Base-by-base conservation (phyloP, 331 rosid species). In the Rhamnella rubrinervis region DNA sequence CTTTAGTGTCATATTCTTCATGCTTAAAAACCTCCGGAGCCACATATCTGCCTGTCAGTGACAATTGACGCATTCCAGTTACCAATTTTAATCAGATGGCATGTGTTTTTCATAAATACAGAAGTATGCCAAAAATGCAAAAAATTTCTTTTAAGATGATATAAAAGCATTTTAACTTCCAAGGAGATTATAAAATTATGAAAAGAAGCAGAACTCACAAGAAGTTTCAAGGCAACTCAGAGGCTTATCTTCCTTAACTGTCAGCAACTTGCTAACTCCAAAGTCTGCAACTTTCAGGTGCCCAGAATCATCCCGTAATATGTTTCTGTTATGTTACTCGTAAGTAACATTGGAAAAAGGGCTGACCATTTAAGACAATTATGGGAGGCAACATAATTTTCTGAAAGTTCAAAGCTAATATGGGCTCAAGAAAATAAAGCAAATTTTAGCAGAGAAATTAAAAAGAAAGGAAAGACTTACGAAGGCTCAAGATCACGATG, bases 401-500 rank as follows among this genome's bases (percentile, higher is more conserved):
- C 70, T 52, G 67, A 77, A 73, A 39, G 57, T 66, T 75, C 70
- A 64, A 16, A 16, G 55, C 12, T 2, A 75, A 70, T 20, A 57
- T 12, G 11, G 53, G 35, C 21, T 28, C 37, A 25, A 35, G 26
- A 25, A 9, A 64, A n/a, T 8, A 6, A 7, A 71, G 61, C 65
- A 55, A 70, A 52, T 77, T 63, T 37, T 41, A 59, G 53, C 47
- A 19, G 52, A 25, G 17, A 7, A 72, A 20, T 28, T 23, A 59
- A 39, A 20, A 58, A 56, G 31, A 14, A 68, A 62, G 59, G 78
- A 70, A 82, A 73, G 76, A 76, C 98, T 78, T 85, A 93, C 98
- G 96, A 84, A 87, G 98, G 98, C 78, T 93, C 97, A 72, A 93
- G 97, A 81, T 93, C 92, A 63, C 96, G 89, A 75, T 93, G 98